Evolutionary conservation across 768 basidiomycete species (phyloP), one percentile per base, ranked within the genome.

Genomic region (Lactifluus hygrophoroides): DNA sequence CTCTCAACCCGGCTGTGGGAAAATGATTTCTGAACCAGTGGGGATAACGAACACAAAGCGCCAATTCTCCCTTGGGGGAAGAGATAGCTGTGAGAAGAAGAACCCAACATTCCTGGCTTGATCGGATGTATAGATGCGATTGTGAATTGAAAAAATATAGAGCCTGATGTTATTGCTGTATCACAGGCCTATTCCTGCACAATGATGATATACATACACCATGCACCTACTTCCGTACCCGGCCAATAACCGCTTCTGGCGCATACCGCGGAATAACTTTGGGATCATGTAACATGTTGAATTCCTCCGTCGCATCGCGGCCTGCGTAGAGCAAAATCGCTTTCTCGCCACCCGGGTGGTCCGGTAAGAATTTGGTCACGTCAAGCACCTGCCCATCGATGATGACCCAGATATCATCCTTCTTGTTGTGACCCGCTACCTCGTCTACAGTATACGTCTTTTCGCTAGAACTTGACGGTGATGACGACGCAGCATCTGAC

Each of bases 321-420:
- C 93, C 93, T 37, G 89, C 92, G 69, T 94, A 94, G 47, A 94
- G 75, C 58, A 94, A 63, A 66, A 94, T 90, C 10, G 89, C 90
- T 71, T 90, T 90, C 74, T 92, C 91, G 58, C 93, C 92, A 75
- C 91, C 92, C 17, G 93, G 93, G 71, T 90, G 86, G 70, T 94
- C 92, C 25, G 88, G 82, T 48, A 93, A 73, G 83, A 95, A 96
- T 57, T 72, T 79, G 28, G 92, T 93, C 30, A 91, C 89, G 69
- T 93, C 85, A 47, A 94, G 78, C 34, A 95, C 91, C 68, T 94
- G 80, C 11, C 88, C 94, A 65, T 92, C 82, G 54, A 99, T 83
- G 61, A 94, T 82, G 9, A 97, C 96, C 95, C 94, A 98, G 46
- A 88, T 74, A 69, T 98, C 94, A 45, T 93, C 86, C 77, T 94